phyloP scores from a whole-genome alignment of 345 rosid genomes.

The Boechera divaricarpa region DNA sequence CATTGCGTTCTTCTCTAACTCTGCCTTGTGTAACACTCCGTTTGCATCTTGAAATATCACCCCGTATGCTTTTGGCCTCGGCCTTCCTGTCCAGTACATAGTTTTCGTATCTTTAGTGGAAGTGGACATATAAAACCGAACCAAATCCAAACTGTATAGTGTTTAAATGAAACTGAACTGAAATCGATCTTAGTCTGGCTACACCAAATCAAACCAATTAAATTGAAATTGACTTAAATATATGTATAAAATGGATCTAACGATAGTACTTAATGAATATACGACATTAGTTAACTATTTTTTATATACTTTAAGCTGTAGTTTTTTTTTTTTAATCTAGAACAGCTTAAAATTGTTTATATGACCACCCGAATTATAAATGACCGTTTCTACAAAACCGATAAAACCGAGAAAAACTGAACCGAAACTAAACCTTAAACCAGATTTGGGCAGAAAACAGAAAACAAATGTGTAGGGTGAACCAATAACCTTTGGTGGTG shows the following conservation, averaged over 20 bases:
- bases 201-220: not conserved
- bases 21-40: slow-evolving; percentile 57
- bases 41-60: slow-evolving; percentile 61
- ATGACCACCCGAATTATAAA: not conserved
- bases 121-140: slow-evolving; percentile 1
- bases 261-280: not conserved
- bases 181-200: not conserved
- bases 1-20: slow-evolving; percentile 41
- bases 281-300: too few species aligned
- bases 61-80: slow-evolving; percentile 66
- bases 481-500: slow-evolving; percentile 48
- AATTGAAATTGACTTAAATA: not conserved
- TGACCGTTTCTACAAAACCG: not conserved
- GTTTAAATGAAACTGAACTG: not conserved
- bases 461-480: not conserved
- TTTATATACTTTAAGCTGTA: not conserved
- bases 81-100: slow-evolving; percentile 41
- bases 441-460: not conserved
- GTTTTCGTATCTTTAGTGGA: not conserved
- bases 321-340: not conserved
- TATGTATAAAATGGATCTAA: not conserved
- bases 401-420: not conserved
- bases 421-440: not conserved
- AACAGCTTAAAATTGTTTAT: not conserved
- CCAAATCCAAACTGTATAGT: not conserved